Evolutionary conservation across 2,329 filamentous ascomycete genomes (phyloP), one percentile per base, ranked within the genome.

Genomic region (Aspergillus awamori): DNA sequence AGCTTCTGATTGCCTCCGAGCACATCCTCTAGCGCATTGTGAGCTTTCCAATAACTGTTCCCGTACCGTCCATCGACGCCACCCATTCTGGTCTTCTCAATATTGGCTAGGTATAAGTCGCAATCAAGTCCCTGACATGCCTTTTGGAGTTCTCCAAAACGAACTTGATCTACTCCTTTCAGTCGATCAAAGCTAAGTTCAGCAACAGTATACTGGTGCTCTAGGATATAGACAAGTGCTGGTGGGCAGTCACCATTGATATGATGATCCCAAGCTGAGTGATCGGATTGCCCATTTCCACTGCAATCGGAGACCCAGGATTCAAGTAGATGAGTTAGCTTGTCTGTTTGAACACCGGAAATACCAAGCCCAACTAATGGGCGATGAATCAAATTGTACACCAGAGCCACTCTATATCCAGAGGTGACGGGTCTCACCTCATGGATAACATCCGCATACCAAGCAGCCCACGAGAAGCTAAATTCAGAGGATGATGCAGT

Each of bases 341-440:
- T 22, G 10, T 43, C 8, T 43, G 17, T 7, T 5, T 60, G 33
- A 11, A 36, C 41, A 11, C 17, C 13, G 11, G 28, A 30, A 11
- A 28, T 22, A 3, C 20, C 13, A 53, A 60, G 33, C 2, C 33
- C 26, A 17, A 49, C 45, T 4, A 55, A 65, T 4, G 56, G 58
- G 3, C 47, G 52, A 53, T 65, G 61, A 22, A 61, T 54, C 22
- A 65, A 11, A 26, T 62, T 63, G 39, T 63, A 65, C 8, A 53
- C 51, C 4, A 63, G 48, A 11, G 57, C 59, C 30, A 61, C 24
- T 15, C 59, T 49, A 55, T 63, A 59, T 26, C 63, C 63, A 11
- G 53, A 56, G 4, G 59, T 60, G 4, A 63, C 59, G 1, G 53
- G 59, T 4, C 58, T 53, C 6, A 62, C 43, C 45, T 60, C 59